Conservation (phyloP, 2,329 filamentous ascomycete genomes). For the Aphanoascus verrucosus region DNA sequence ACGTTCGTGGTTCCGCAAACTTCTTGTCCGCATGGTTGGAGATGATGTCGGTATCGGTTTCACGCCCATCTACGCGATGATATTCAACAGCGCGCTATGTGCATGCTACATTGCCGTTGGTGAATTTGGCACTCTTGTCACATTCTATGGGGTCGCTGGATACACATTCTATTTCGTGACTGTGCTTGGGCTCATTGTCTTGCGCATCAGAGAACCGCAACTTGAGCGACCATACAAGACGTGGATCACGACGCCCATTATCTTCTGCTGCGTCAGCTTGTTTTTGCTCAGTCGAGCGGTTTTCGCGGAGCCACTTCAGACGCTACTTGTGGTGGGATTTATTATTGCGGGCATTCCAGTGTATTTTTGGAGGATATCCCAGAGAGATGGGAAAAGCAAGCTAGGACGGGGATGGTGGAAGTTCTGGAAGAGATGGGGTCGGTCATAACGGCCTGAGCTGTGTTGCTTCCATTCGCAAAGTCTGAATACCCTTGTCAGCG, state of each 20-base stretch:
- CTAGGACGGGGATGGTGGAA: constrained; percentile 29
- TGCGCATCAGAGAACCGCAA: constrained; percentile 75
- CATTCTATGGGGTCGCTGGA: constrained; percentile 93
- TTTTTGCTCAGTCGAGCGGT: constrained; percentile 82
- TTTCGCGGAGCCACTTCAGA: constrained; percentile 84
- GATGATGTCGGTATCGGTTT: constrained; percentile 75
- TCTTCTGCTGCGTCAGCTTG: constrained; percentile 94
- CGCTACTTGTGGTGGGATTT: constrained; percentile 73
- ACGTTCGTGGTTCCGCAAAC: constrained; percentile 48
- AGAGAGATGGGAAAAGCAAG: constrained; percentile 42
- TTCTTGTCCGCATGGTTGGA: constrained; percentile 53
- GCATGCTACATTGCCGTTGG: constrained; percentile 70
- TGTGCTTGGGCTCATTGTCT: constrained; percentile 81
- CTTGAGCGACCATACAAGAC: constrained; percentile 87
- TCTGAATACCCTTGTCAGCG: too few relatives aligned
- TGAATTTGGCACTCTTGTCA: constrained; percentile 83
- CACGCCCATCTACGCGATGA: constrained; percentile 85
- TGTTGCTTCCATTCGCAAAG: too few relatives aligned
- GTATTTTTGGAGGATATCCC: constrained; percentile 75
- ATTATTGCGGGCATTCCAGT: constrained; percentile 73
- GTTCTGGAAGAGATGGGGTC: constrained; percentile 31
- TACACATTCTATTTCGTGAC: constrained; percentile 97
- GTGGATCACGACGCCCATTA: constrained; percentile 94
- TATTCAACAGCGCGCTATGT: constrained; percentile 68
- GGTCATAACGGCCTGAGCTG: constrained; percentile 2